Percentiles rank a stretch among this genome's conserved stretches.
Conservation (phyloP, 2,329 filamentous ascomycete species). For the Knufia fluminis region DNA sequence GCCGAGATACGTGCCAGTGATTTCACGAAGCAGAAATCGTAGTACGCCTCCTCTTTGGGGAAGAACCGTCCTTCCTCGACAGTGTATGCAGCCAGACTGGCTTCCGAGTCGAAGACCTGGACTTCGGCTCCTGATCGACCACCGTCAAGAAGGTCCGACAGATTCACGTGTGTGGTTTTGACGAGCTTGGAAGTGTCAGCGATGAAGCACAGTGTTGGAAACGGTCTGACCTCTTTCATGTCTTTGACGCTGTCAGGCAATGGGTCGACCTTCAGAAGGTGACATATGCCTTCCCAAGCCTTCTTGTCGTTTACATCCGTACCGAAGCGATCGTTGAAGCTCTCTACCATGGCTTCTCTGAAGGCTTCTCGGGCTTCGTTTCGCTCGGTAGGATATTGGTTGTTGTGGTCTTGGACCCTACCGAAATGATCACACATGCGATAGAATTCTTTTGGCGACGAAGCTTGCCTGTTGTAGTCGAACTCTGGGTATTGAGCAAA, state of each 20-base stretch:
- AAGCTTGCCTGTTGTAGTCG: conserved; percentile 9
- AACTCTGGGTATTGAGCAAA: conserved; percentile 12
- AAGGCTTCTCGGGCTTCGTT: conserved; percentile 16
- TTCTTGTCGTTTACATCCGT: conserved; percentile 14
- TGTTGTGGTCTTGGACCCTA: conserved; percentile 13
- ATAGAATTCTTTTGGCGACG: conserved; percentile 10
- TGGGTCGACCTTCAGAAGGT: conserved; percentile 1
- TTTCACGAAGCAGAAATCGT: conserved; percentile 22
- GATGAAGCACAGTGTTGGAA: not conserved
- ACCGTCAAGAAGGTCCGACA: conserved; percentile 20
- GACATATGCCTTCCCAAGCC: conserved; percentile 19
- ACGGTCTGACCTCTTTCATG: not conserved
- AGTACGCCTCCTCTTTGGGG: conserved; percentile 19
- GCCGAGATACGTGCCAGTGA: conserved; percentile 6
- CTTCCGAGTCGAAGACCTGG: conserved; percentile 15
- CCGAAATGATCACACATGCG: conserved; percentile 12
- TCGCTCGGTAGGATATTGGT: conserved; percentile 6
- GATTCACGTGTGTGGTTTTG: conserved; percentile 20
- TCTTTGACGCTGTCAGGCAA: not conserved
- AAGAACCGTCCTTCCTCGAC: conserved; percentile 17
- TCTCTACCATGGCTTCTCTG: conserved; percentile 17
- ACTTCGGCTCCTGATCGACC: conserved; percentile 16
- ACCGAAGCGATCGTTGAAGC: conserved; percentile 20
- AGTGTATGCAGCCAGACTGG: conserved; percentile 11
- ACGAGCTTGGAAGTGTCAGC: conserved; percentile 12